Base-by-base conservation (phyloP, 257 asterid genomes). In the Striga asiatica region DNA sequence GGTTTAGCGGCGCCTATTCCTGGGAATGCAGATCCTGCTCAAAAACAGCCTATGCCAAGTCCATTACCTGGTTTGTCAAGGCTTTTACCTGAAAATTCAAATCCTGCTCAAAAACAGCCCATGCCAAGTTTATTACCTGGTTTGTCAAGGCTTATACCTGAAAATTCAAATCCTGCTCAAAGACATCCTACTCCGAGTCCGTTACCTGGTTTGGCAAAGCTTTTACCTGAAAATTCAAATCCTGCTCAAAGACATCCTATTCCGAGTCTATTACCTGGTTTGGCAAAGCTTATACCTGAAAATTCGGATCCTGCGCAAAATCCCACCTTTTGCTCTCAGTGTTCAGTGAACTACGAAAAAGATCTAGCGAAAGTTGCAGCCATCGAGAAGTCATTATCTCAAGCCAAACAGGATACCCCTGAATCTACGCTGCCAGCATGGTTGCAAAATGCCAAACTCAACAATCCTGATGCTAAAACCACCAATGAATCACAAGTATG, bases 361-460 rank as follows among this genome's bases (percentile, higher is more conserved):
- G 95, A 85, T 76, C 68, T 76, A n/a, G 68, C 76, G 1, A 71
- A 68, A 55, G 78, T 84, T 13, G 72, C 64, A 10, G 77, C 85
- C 5, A 73, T 71, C 21, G 92, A 78, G 75, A 81, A 77, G 74
- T 81, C 87, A 10, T 73, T 79, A 23, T 71, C 78, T 0, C 84
- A 74, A 47, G 56, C 73, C 25, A 79, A 71, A 48, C 72, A 83
- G 22, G 78, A 70, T 14, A 32, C 70, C 1, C 38, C 77, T 10
- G 60, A 42, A 35, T 65, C 88, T 16, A 48, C 86, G 27, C 72
- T 89, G 42, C 97, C 95, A 2, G 85, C 69, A 32, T 89, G 97
- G 97, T 41, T 89, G 81, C 94, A 83, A 66, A 80, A 64, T 47
- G 97, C 85, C 1, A 81, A 82, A 65, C 70, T 69, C 71, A 42